Evolutionary conservation across 805 yeast species (phyloP), one percentile per base, ranked within the genome.

Genomic region (Candida schatavii): DNA sequence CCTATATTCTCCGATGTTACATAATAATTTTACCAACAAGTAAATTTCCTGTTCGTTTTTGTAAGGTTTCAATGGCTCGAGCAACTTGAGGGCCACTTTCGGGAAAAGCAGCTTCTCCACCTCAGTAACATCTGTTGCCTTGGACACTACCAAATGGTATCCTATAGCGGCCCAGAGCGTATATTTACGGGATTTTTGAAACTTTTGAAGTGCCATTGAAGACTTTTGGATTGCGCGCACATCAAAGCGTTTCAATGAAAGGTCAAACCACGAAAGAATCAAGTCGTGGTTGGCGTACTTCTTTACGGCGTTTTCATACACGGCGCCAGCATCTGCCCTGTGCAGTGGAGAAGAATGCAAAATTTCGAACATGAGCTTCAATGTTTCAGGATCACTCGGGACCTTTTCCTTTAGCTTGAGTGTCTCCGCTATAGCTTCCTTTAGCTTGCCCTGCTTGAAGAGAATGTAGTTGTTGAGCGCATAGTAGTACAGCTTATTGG

Each of bases 11-110:
- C 63, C 63, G 30, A 51, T 57, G 34, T 64, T 48, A 35, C 65
- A 58, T 45, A 81, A 59, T 2, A 86, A 70, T 32, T 70, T 63
- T 2, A 79, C 80, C 43, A 73, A 72, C 2, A 88, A 77, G 48
- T 66, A 87, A 2, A 75, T 62, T 45, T 89, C 95, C 50, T 88
- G 95, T 6, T 83, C 77, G 17, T 70, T 66, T 31, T 65, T 49
- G 35, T 72, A 66, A 1, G 91, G 87, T 34, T 66, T 64, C 14
- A 74, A 55, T n/a, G 61, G 60, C 22, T 75, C 79, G 22, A 85
- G 56, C 47, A 83, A 56, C 48, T 82, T 78, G 44, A 71, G 52
- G 0, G 88, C 90, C 26, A 88, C 30, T 38, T 38, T 38, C 3
- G 41, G 41, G 35, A 27, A 38, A 5, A 38, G 30, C 15, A 22